phyloP scores from a whole-genome alignment of 352 stramenopile species.

The Globisporangium cederbergense region DNA sequence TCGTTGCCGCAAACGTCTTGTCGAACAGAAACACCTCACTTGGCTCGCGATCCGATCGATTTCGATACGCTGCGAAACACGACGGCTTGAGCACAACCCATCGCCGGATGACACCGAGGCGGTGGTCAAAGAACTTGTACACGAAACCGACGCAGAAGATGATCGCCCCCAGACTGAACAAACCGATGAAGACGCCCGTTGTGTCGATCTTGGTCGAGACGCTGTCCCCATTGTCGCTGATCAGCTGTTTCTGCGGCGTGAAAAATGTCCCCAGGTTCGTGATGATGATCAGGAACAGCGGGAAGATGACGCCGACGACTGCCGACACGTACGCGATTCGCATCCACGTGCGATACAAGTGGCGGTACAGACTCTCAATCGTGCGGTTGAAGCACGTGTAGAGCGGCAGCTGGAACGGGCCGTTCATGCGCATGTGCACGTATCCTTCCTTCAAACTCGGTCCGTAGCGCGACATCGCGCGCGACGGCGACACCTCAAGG shows the following conservation, averaged over 20 bases:
- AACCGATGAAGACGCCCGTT: slow-evolving; percentile 48
- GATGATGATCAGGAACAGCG: slow-evolving; percentile 66
- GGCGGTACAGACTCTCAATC: slow-evolving; percentile 78
- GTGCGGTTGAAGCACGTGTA: slow-evolving; percentile 84
- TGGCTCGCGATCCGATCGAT: slow-evolving; percentile 68
- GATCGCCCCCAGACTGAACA: slow-evolving; percentile 47
- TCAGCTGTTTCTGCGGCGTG: slow-evolving; percentile 51
- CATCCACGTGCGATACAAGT: slow-evolving; percentile 86
- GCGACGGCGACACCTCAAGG: slow-evolving; percentile 74
- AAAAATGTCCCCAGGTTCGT: slow-evolving; percentile 71
- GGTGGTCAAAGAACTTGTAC: slow-evolving; percentile 88
- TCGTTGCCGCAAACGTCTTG: slow-evolving; percentile 71
- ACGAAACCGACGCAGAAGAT: slow-evolving; percentile 74
- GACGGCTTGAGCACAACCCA: slow-evolving; percentile 87
- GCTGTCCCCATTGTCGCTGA: slow-evolving; percentile 35
- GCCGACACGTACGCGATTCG: slow-evolving; percentile 78
- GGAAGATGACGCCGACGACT: slow-evolving; percentile 82
- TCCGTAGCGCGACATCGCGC: slow-evolving; percentile 68
- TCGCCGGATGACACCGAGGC: slow-evolving; percentile 77
- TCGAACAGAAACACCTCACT: slow-evolving; percentile 88
- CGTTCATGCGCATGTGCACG: slow-evolving; percentile 88
- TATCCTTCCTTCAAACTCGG: slow-evolving; percentile 85
- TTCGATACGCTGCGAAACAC: slow-evolving; percentile 79
- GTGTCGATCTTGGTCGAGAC: slow-evolving; percentile 51
- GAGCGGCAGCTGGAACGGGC: slow-evolving; percentile 78